These are phyloP conservation scores for Angophora floribunda DNA, from an alignment of 345 rosid genomes.

Conservation along the genomic window DNA sequence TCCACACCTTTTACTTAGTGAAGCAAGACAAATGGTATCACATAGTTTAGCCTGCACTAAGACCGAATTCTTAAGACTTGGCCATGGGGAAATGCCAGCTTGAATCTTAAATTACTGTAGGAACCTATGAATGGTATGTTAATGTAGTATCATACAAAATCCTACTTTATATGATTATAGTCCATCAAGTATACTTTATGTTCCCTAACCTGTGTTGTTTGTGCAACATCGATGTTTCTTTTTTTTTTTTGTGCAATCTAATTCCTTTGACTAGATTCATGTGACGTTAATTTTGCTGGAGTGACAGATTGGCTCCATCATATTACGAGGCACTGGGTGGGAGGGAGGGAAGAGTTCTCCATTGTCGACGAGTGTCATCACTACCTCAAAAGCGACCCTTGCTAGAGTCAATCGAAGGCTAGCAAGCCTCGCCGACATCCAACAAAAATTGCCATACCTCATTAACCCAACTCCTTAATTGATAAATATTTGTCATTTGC, in stretches of 20 bases:
- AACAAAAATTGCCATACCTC: not conserved
- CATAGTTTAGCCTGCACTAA: not conserved
- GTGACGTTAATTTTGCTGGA: too few species aligned
- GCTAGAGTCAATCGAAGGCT: conserved; percentile 5
- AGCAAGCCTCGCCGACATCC: not conserved
- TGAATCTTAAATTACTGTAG: too few species aligned
- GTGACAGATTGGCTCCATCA: not conserved
- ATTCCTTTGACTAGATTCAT: too few species aligned
- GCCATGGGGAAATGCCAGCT: not conserved
- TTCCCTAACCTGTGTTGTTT: too few species aligned
- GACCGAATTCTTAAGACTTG: not conserved
- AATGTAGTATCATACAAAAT: too few species aligned
- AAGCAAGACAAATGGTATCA: not conserved
- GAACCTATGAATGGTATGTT: too few species aligned
- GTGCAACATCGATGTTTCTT: too few species aligned
- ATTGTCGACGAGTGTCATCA: not conserved
- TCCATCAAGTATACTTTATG: too few species aligned
- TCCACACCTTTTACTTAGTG: not conserved
- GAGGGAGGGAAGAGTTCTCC: not conserved
- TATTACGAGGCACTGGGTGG: not conserved
- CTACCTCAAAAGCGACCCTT: conserved; percentile 7
- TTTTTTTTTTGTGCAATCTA: too few species aligned
- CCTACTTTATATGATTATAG: too few species aligned
- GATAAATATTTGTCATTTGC: not conserved
- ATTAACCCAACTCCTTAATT: not conserved